These are phyloP conservation scores for Wallacemonas collosoma DNA, from an alignment of 208 protist species.

Conservation along the genomic window DNA sequence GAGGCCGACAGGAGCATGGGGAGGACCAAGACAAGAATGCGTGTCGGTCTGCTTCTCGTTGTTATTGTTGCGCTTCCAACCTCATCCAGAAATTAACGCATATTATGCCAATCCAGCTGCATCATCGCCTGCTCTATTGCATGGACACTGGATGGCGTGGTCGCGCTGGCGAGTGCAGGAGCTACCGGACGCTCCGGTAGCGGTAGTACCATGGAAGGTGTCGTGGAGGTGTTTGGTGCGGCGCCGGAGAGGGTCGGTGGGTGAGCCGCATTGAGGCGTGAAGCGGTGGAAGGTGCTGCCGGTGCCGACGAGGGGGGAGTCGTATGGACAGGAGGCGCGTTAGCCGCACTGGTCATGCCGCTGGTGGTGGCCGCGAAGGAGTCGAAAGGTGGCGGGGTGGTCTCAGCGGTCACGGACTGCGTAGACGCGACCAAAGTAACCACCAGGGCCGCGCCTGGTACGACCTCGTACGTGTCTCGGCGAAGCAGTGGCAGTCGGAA, in stretches of 20 bases:
- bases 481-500: slow-evolving; percentile 65
- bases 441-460: slow-evolving; percentile 54
- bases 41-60: neutral
- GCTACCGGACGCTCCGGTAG: neutral
- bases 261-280: neutral
- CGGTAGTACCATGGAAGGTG: neutral
- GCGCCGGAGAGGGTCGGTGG: neutral
- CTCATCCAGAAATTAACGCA: slow-evolving; percentile 3
- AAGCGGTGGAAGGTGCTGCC: slow-evolving; percentile 1
- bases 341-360: too few relatives aligned
- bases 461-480: slow-evolving; percentile 29
- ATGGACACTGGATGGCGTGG: neutral
- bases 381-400: too few relatives aligned
- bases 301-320: neutral
- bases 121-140: slow-evolving; percentile 78
- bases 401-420: neutral
- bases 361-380: too few relatives aligned
- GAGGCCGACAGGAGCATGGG: neutral
- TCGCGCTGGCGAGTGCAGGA: neutral
- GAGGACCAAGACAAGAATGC: neutral
- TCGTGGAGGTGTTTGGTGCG: neutral
- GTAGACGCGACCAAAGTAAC: slow-evolving; percentile 56
- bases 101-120: slow-evolving; percentile 46
- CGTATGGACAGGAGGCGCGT: too few relatives aligned
- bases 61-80: neutral